These are phyloP conservation scores for Chlorella sorokiniana DNA, from an alignment of 139 green algal genomes.

Conservation along the genomic window DNA sequence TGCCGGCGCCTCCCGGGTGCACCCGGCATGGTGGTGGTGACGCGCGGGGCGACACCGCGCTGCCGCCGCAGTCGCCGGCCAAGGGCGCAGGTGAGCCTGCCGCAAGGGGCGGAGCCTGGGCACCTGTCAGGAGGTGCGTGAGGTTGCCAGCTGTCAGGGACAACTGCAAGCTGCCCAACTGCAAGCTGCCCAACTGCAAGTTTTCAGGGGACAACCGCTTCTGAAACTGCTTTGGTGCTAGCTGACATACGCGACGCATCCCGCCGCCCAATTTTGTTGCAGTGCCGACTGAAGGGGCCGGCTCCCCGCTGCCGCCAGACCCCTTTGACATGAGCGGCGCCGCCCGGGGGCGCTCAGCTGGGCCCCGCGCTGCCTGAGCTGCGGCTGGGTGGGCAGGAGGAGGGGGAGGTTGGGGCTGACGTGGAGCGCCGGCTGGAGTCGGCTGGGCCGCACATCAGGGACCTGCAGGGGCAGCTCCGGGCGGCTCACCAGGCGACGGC, in stretches of 20 bases:
- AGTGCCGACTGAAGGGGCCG: slow-evolving; percentile 3
- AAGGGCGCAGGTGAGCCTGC: slow-evolving; percentile 4
- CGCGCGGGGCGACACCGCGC: background rate
- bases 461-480: too few relatives aligned
- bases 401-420: background rate
- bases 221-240: background rate
- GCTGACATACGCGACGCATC: background rate
- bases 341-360: background rate
- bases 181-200: too few relatives aligned
- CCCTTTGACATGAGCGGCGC: slow-evolving; percentile 22
- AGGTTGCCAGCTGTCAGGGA: background rate
- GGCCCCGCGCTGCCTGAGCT: background rate
- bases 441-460: too few relatives aligned
- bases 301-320: slow-evolving; percentile 7
- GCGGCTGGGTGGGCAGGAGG: background rate
- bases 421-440: slow-evolving; percentile 4
- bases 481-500: too few relatives aligned
- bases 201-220: too few relatives aligned
- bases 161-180: too few relatives aligned
- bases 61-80: background rate
- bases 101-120: background rate
- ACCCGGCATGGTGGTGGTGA: background rate
- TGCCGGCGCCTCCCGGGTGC: background rate
- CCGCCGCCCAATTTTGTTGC: background rate
- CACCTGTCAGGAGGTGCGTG: background rate